Evolutionary conservation across 305 asterid genomes (phyloP).

Genomic region (Fraxinus nigra): DNA sequence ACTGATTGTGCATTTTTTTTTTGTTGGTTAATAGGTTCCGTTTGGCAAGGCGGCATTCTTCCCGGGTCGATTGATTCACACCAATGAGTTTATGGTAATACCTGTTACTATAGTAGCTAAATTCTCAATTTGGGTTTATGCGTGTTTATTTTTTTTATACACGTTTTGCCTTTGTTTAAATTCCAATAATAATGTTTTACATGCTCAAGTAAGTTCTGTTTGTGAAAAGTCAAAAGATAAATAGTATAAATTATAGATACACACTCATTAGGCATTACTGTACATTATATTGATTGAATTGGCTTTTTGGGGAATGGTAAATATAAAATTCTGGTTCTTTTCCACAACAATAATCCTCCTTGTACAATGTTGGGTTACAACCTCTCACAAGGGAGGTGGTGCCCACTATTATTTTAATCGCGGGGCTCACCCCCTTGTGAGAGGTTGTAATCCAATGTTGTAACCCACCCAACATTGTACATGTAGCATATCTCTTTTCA

Average conservation of each 20-base stretch:
- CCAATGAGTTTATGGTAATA: constrained; percentile 79
- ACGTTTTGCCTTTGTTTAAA: background rate
- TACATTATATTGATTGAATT: background rate
- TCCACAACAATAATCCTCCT: background rate
- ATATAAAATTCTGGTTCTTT: background rate
- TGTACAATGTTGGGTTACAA: too few species aligned
- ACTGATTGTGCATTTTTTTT: background rate
- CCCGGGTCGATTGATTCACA: constrained; percentile 83
- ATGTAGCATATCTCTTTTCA: background rate
- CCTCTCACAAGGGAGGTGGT: too few species aligned
- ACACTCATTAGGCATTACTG: background rate
- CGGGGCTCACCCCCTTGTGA: too few species aligned
- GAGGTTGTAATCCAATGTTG: too few species aligned
- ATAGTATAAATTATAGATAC: background rate
- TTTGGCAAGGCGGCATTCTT: constrained; percentile 90
- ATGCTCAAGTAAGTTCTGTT: background rate
- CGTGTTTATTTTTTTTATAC: background rate
- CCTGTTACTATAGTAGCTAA: background rate
- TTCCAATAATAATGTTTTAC: background rate
- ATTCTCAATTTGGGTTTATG: background rate
- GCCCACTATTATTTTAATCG: too few species aligned
- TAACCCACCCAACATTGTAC: too few species aligned
- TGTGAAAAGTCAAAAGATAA: background rate
- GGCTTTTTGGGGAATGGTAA: background rate
- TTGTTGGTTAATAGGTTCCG: constrained; percentile 57